Percentiles rank a stretch among this genome's conserved stretches.
phyloP scores from a whole-genome alignment of 176 grass and related monocot species.

The Coix lacrymajobi region DNA sequence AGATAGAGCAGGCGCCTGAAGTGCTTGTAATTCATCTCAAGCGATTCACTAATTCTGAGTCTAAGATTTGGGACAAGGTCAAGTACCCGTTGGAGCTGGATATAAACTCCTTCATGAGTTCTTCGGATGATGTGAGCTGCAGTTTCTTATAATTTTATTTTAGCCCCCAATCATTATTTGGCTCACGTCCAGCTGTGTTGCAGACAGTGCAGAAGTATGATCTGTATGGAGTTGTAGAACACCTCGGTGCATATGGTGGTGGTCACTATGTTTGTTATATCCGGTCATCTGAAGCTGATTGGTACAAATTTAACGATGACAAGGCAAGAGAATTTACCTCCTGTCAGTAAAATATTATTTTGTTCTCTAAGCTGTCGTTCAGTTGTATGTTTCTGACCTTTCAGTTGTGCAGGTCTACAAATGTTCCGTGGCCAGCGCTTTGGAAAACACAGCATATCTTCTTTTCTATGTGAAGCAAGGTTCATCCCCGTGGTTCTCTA shows the following conservation, averaged over 20 bases:
- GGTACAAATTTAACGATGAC: conserved; percentile 42
- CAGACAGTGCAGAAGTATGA: conserved; percentile 46
- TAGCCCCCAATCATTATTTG: neutral
- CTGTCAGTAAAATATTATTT: neutral
- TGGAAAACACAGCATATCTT: conserved; percentile 37
- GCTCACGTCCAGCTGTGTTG: neutral
- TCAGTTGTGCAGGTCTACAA: conserved; percentile 17
- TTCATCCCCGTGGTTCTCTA: conserved; percentile 50
- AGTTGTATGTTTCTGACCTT: neutral
- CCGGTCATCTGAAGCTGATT: conserved; percentile 38
- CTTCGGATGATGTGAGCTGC: conserved; percentile 12
- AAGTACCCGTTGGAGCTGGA: conserved; percentile 34
- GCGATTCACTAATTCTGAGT: conserved; percentile 31
- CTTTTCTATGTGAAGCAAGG: conserved; percentile 61
- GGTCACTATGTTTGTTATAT: conserved; percentile 52
- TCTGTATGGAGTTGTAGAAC: conserved; percentile 54
- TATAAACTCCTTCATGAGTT: conserved; percentile 41
- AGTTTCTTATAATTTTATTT: neutral
- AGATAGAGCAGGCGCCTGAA: conserved; percentile 43
- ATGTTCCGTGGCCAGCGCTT: conserved; percentile 5
- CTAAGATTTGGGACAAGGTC: conserved; percentile 37
- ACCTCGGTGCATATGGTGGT: conserved; percentile 9
- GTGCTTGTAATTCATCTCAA: conserved; percentile 60
- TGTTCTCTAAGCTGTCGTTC: neutral
- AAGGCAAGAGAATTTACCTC: conserved; percentile 18